phyloP scores from a whole-genome alignment of 805 yeast species.

The Schwanniomyces yamadae region DNA sequence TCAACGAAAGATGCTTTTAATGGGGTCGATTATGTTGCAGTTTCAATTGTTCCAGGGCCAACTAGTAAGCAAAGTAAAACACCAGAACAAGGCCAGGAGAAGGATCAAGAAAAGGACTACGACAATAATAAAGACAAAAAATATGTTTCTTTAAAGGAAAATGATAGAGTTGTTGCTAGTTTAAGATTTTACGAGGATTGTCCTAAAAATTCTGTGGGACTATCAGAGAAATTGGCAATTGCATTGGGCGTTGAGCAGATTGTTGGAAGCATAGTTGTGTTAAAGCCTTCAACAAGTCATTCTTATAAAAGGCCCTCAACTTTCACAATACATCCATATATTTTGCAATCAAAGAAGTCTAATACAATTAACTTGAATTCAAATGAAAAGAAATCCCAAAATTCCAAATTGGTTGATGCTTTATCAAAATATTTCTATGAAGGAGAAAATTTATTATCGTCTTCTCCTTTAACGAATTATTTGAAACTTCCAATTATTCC shows the following conservation, averaged over 20 bases:
- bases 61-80: constrained; percentile 19
- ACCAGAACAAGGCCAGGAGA: constrained; percentile 6
- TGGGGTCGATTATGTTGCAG: constrained; percentile 45
- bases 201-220: constrained; percentile 42
- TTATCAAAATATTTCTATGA: constrained; percentile 19
- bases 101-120: constrained; percentile 8
- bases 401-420: constrained; percentile 16
- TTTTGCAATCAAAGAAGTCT: constrained; percentile 39
- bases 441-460: constrained; percentile 16
- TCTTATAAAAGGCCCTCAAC: constrained; percentile 38
- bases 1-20: constrained; percentile 34
- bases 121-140: constrained; percentile 4
- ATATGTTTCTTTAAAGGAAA: constrained; percentile 24
- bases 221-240: constrained; percentile 53
- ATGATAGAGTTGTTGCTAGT: constrained; percentile 50
- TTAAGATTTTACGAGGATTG: constrained; percentile 35
- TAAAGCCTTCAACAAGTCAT: constrained; percentile 45
- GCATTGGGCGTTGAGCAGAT: constrained; percentile 52
- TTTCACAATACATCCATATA: constrained; percentile 54
- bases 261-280: constrained; percentile 53
- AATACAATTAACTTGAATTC: constrained; percentile 28
- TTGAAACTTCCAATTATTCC: constrained; percentile 53
- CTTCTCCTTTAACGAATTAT: constrained; percentile 48
- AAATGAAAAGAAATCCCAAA: constrained; percentile 27
- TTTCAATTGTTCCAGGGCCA: constrained; percentile 55